These are phyloP conservation scores for Lippia alba DNA, from an alignment of 305 asterid genomes.

Conservation along the genomic window DNA sequence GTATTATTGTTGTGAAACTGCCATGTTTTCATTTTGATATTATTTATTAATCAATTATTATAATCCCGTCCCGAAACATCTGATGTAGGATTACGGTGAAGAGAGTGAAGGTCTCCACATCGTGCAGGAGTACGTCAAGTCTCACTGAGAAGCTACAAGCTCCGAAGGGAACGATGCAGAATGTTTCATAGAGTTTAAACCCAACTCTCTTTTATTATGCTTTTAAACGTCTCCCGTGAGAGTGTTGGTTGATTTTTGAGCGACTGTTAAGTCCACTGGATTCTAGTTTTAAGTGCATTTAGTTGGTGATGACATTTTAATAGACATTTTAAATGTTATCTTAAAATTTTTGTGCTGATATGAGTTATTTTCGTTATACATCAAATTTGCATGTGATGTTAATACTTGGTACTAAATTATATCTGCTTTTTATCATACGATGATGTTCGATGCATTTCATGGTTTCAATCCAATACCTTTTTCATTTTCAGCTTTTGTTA, in stretches of 20 bases:
- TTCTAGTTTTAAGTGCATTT: neutral
- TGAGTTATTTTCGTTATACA: neutral
- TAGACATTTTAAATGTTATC: neutral
- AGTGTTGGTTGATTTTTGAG: constrained; percentile 16
- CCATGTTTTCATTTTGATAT: neutral
- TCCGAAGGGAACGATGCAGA: neutral
- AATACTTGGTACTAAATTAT: neutral
- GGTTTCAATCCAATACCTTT: no score
- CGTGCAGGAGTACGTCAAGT: constrained; percentile 83
- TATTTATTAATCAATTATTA: neutral
- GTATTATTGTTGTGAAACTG: constrained; percentile 35
- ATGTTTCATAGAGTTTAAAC: constrained; percentile 22
- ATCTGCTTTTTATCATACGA: no score
- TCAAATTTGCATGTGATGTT: no score
- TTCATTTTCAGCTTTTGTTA: no score
- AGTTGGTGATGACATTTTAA: neutral
- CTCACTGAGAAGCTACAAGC: constrained; percentile 46
- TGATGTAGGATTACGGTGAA: constrained; percentile 71
- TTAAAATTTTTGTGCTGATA: neutral
- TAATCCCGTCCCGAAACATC: neutral
- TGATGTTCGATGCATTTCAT: no score
- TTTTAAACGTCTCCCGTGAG: constrained; percentile 7
- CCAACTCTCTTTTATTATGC: constrained; percentile 28
- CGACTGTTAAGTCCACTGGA: constrained; percentile 7
- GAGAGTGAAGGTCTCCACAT: constrained; percentile 88